Evolutionary conservation across 2,329 filamentous ascomycete genomes (phyloP).

Genomic region (Beauveria varroae): DNA sequence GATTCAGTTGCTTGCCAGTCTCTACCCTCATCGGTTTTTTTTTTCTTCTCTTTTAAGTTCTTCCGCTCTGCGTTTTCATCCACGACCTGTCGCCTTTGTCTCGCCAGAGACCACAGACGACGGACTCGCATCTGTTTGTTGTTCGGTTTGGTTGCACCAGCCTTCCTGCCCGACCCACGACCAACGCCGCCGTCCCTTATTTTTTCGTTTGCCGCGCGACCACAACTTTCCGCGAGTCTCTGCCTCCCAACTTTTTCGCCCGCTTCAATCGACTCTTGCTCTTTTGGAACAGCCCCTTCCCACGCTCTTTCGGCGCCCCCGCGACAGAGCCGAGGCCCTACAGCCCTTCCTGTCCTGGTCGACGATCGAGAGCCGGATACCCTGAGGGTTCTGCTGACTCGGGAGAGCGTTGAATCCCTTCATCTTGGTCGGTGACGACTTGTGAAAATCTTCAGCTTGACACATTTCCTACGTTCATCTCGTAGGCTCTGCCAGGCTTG

Average conservation of each 20-base stretch:
- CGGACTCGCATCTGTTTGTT: constrained; percentile 2
- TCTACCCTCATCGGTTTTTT: background rate
- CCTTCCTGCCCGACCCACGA: background rate
- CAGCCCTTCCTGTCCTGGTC: constrained; percentile 7
- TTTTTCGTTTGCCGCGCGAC: constrained; percentile 7
- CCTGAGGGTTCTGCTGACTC: constrained; percentile 10
- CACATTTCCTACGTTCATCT: background rate
- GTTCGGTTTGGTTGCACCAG: constrained; percentile 2
- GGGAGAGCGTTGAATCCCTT: constrained; percentile 12
- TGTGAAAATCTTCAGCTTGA: background rate
- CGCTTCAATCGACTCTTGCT: background rate
- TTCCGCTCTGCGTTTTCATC: background rate
- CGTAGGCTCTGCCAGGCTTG: constrained; percentile 1
- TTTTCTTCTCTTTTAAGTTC: background rate
- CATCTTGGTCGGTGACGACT: constrained; percentile 6
- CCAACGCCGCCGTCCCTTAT: background rate
- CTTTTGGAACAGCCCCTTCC: background rate
- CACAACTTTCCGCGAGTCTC: background rate
- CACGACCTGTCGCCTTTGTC: background rate
- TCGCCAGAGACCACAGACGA: background rate
- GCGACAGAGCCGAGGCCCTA: constrained; percentile 3
- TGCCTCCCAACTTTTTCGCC: background rate
- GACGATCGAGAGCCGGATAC: constrained; percentile 13
- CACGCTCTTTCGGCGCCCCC: background rate
- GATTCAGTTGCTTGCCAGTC: constrained; percentile 1